A percentile compares a stretch with the other conserved stretches of the same genome.
Evolutionary conservation across 1,284 basidiomycete species (phyloP).

Genomic region (Ustilago crameri): DNA sequence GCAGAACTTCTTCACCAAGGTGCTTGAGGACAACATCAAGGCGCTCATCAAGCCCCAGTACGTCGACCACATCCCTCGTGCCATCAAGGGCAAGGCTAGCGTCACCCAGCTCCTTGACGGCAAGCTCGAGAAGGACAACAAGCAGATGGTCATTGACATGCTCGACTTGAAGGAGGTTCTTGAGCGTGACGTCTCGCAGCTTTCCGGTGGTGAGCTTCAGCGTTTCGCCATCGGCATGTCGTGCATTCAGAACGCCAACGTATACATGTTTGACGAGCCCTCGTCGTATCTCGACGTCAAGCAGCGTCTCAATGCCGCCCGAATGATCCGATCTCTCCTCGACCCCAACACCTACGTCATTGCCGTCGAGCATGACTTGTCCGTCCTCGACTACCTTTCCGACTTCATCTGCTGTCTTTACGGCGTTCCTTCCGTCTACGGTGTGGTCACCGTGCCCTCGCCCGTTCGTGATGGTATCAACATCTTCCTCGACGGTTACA

Average conservation of each 20-base stretch:
- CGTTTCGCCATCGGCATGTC: conserved; percentile 68
- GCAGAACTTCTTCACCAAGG: conserved; percentile 68
- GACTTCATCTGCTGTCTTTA: conserved; percentile 68
- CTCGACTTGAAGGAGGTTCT: conserved; percentile 65
- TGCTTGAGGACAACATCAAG: conserved; percentile 68
- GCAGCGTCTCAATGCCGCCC: conserved; percentile 67
- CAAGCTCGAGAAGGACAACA: conserved; percentile 66
- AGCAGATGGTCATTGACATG: conserved; percentile 59
- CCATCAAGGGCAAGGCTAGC: conserved; percentile 63
- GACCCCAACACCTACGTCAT: conserved; percentile 67
- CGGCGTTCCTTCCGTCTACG: conserved; percentile 67
- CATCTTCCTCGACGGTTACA: conserved; percentile 68
- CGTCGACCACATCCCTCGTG: conserved; percentile 67
- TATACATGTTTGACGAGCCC: conserved; percentile 69
- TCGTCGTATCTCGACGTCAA: conserved; percentile 68
- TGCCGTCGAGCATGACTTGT: conserved; percentile 67
- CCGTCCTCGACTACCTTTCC: conserved; percentile 67
- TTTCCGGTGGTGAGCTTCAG: conserved; percentile 68
- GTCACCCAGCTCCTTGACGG: conserved; percentile 64
- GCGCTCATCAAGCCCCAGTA: conserved; percentile 68
- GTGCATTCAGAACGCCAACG: conserved; percentile 67
- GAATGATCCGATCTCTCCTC: conserved; percentile 65
- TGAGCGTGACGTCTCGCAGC: conserved; percentile 63
- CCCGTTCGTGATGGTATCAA: conserved; percentile 68
- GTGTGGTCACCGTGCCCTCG: conserved; percentile 66